Base-by-base conservation (phyloP, 164 flowering plant genomes). In the Tetrastigma voinierianum region DNA sequence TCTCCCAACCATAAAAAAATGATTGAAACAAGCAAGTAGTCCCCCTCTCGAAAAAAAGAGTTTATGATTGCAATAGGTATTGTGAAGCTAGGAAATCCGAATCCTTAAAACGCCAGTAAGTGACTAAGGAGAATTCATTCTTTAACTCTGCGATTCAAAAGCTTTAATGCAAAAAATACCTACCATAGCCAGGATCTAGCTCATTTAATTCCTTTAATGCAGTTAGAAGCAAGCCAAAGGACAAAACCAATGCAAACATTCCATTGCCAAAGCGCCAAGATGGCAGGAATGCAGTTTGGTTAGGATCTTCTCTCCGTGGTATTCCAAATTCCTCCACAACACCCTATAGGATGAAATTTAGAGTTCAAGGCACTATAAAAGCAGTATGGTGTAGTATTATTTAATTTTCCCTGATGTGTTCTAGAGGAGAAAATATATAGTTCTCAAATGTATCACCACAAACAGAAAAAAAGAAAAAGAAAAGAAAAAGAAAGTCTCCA, bases 191-290 rank as follows among this genome's bases (percentile, higher is more conserved):
- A 93, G 11, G 94, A 89, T 80, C 98, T 83, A 69, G 98, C 98
- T n/a, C 77, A 85, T 92, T 54, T 97, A 91, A 77, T 97, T 95
- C 70, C 80, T 81, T n/a, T 59, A 95, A 67, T 66, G 88, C 87
- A 66, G 98, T 95, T 25, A 86, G 78, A 68, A 94, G 96, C 71
- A 94, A 92, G 62, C 96, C 98, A 79, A 94, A 94, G 56, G 98
- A 88, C 45, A 94, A 75, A 76, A 94, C 94, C 74, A 94, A 66
- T 40, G 96, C 97, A 77, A 94, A 90, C 96, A 94, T 90, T 78
- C 98, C 98, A 85, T 94, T 94, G 61, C 86, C 94, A 71, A 92
- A 94, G 45, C 91, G 87, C 98, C 97, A 94, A 8, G 97, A 78
- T 46, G 86, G 85, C 62, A 62, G 77, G 16, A 93, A 61, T 66